Evolutionary conservation across 208 protist genomes (phyloP).

Genomic region (Lotmaria passim): DNA sequence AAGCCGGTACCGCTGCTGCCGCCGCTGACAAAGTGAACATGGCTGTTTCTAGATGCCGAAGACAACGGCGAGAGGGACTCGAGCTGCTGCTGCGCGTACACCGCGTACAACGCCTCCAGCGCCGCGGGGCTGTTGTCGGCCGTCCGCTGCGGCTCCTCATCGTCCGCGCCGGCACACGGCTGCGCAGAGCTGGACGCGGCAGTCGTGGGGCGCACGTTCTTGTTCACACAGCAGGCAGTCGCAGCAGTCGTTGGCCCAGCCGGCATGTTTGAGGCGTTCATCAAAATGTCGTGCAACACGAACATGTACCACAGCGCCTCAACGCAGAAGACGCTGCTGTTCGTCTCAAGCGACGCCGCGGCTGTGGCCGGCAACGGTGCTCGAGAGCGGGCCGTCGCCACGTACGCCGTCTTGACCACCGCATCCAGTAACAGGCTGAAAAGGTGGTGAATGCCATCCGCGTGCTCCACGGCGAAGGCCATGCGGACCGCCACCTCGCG

Average conservation of each 20-base stretch:
- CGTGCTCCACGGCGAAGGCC: constrained; percentile 75
- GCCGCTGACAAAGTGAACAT: neutral
- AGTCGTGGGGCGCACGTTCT: neutral
- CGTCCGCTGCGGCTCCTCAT: constrained; percentile 11
- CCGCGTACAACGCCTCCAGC: constrained; percentile 24
- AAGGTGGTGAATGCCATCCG: constrained; percentile 53
- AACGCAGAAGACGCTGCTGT: constrained; percentile 34
- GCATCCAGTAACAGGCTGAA: constrained; percentile 79
- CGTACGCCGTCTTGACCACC: constrained; percentile 58
- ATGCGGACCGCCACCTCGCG: constrained; percentile 61
- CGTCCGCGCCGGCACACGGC: neutral
- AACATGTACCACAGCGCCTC: constrained; percentile 53
- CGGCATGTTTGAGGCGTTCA: constrained; percentile 37
- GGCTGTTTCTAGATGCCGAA: neutral
- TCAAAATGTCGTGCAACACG: constrained; percentile 54
- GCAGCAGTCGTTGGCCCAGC: neutral
- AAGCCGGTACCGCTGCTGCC: neutral
- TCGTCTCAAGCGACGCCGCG: neutral
- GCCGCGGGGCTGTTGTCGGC: constrained; percentile 13
- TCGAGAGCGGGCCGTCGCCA: constrained; percentile 25
- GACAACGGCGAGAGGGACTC: neutral
- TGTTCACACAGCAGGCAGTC: constrained; percentile 24
- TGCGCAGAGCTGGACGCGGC: too few relatives aligned
- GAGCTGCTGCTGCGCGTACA: neutral
- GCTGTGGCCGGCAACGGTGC: neutral